A percentile compares a stretch with the other conserved stretches of the same genome.
Conservation (phyloP, 495 filamentous ascomycete species). For the Trichocladium antarcticum region DNA sequence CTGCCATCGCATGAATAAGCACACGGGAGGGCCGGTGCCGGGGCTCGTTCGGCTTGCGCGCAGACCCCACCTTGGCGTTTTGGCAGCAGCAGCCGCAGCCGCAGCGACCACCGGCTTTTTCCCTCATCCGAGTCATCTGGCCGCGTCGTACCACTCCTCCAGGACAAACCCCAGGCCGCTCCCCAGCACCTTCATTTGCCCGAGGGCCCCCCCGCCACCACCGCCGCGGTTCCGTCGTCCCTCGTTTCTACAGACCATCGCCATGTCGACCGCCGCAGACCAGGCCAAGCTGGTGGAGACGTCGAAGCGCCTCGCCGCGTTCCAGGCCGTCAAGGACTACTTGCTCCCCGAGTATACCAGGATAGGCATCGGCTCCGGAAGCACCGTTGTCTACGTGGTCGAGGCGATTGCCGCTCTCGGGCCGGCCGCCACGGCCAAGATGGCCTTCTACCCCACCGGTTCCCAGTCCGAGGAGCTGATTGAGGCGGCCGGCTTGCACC, state of each 20-base stretch:
- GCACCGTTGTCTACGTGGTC: conserved; percentile 90
- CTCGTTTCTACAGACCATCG: conserved; percentile 14
- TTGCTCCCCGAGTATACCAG: conserved; percentile 59
- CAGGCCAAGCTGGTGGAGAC: conserved; percentile 48
- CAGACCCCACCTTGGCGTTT: conserved; percentile 4
- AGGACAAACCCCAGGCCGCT: not conserved
- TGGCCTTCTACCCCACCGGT: conserved; percentile 83
- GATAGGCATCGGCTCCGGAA: conserved; percentile 89
- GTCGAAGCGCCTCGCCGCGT: conserved; percentile 76
- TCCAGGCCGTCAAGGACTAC: conserved; percentile 73
- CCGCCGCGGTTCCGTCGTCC: not conserved
- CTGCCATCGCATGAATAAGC: conserved; percentile 1
- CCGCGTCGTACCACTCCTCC: not conserved
- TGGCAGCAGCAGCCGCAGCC: not conserved
- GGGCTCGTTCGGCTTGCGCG: not conserved
- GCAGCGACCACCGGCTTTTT: not conserved
- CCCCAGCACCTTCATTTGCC: not conserved
- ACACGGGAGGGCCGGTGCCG: not conserved
- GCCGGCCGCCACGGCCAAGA: conserved; percentile 45
- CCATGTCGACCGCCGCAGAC: conserved; percentile 13
- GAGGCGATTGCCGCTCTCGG: conserved; percentile 75
- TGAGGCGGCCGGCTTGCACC: conserved; percentile 57
- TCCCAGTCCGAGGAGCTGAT: conserved; percentile 82
- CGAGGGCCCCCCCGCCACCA: not conserved
- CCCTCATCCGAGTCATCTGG: not conserved